Percentiles rank a stretch among this genome's conserved stretches.
Conservation (phyloP, 148 eudicot genomes). For the Polygonum aviculare region DNA sequence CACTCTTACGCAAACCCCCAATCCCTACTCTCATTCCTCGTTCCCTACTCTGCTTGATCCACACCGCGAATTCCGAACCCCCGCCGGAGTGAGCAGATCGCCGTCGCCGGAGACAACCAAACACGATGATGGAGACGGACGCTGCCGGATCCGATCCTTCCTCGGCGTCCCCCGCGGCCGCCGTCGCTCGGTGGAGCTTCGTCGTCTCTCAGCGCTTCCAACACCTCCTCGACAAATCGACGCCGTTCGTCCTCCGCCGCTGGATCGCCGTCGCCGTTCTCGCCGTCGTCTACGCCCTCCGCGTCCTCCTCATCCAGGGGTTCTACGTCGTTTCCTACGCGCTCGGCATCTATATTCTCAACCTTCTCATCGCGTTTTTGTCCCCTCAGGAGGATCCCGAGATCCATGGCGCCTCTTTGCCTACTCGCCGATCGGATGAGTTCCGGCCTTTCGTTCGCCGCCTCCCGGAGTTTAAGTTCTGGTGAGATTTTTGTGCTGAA, state of each 20-base stretch:
- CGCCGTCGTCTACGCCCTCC: slow-evolving; percentile 25
- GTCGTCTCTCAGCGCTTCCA: slow-evolving; percentile 28
- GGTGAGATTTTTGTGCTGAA: slow-evolving; percentile 17
- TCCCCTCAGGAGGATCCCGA: slow-evolving; percentile 51
- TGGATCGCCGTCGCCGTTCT: slow-evolving; percentile 34
- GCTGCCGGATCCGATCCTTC: slow-evolving; percentile 10
- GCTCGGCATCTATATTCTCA: slow-evolving; percentile 49
- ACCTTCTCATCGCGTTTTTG: slow-evolving; percentile 48
- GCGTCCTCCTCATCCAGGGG: slow-evolving; percentile 38
- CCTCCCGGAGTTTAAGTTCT: slow-evolving; percentile 46
- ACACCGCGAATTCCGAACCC: not conserved
- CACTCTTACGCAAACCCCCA: not conserved
- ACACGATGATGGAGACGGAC: slow-evolving; percentile 14
- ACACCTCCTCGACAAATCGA: slow-evolving; percentile 38
- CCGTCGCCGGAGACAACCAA: not conserved
- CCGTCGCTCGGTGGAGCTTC: slow-evolving; percentile 24
- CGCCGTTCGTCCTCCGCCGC: slow-evolving; percentile 33
- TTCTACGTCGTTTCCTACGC: slow-evolving; percentile 48
- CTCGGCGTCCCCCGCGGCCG: slow-evolving; percentile 22
- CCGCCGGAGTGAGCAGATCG: slow-evolving; percentile 8
- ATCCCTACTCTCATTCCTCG: not conserved
- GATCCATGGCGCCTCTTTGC: slow-evolving; percentile 31
- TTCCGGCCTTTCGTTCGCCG: slow-evolving; percentile 57
- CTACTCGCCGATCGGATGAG: slow-evolving; percentile 44
- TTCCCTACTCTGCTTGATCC: not conserved